Evolutionary conservation across 2,329 filamentous ascomycete species (phyloP).

Genomic region (Monosporascus sp.): DNA sequence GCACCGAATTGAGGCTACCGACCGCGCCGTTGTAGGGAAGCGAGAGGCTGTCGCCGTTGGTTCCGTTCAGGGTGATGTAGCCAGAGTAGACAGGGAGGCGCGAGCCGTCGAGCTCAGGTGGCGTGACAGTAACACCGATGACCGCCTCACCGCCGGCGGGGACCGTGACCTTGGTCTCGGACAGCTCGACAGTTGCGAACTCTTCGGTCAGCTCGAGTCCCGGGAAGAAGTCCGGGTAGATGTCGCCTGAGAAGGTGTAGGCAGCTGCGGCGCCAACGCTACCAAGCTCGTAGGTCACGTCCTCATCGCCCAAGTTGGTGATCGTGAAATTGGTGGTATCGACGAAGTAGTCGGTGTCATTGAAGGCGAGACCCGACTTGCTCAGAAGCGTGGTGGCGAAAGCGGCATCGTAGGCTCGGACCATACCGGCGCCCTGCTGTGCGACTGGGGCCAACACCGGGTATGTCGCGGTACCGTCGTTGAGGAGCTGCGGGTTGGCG

Average conservation of each 20-base stretch:
- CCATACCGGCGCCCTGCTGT: slow-evolving; percentile 56
- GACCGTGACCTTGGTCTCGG: slow-evolving; percentile 26
- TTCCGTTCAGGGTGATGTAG: slow-evolving; percentile 40
- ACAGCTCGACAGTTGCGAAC: slow-evolving; percentile 39
- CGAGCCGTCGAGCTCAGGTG: slow-evolving; percentile 33
- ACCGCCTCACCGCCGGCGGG: slow-evolving; percentile 26
- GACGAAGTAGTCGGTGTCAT: slow-evolving; percentile 55
- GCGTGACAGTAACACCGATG: slow-evolving; percentile 38
- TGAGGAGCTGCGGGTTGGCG: slow-evolving; percentile 44
- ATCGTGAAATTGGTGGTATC: slow-evolving; percentile 47
- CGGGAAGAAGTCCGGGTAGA: slow-evolving; percentile 38
- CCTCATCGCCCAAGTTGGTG: slow-evolving; percentile 44
- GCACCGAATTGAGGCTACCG: slow-evolving; percentile 31
- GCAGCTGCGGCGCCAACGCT: slow-evolving; percentile 46
- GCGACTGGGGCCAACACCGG: slow-evolving; percentile 46
- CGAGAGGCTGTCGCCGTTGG: slow-evolving; percentile 31
- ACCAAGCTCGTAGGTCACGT: slow-evolving; percentile 47
- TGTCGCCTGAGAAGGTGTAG: slow-evolving; percentile 42
- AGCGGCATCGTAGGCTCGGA: slow-evolving; percentile 56
- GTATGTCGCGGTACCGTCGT: slow-evolving; percentile 33
- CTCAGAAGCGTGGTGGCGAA: slow-evolving; percentile 47
- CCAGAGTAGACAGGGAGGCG: slow-evolving; percentile 44
- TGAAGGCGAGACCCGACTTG: slow-evolving; percentile 55
- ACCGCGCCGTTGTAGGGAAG: slow-evolving; percentile 29
- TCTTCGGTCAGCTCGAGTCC: slow-evolving; percentile 34